These are phyloP conservation scores for Arthrobotrys megalospora DNA, from an alignment of 2,329 filamentous ascomycete species.

Conservation along the genomic window DNA sequence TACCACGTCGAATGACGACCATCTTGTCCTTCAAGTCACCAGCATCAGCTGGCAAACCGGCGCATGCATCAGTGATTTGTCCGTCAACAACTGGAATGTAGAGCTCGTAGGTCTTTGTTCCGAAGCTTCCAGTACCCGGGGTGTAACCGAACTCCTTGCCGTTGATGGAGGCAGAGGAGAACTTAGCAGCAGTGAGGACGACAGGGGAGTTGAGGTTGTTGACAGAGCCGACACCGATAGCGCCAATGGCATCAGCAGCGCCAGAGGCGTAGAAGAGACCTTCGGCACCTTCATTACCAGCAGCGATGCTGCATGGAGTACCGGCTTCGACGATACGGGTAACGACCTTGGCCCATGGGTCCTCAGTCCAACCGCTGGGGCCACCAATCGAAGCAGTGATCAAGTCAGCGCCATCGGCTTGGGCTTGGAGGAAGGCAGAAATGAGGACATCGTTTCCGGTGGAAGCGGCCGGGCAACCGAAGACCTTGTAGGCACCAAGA, in stretches of 20 bases:
- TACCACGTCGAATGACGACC: constrained; percentile 75
- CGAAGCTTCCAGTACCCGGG: constrained; percentile 63
- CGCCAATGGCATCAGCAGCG: constrained; percentile 68
- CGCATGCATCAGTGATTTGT: constrained; percentile 71
- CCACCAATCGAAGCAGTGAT: constrained; percentile 67
- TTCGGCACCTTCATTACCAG: constrained; percentile 71
- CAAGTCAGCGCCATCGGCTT: constrained; percentile 66
- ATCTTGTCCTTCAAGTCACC: constrained; percentile 74
- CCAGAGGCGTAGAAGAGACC: constrained; percentile 70
- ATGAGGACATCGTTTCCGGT: constrained; percentile 66
- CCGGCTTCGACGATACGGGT: constrained; percentile 69
- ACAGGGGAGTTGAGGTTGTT: constrained; percentile 64
- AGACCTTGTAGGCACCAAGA: constrained; percentile 66
- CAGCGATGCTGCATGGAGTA: constrained; percentile 71
- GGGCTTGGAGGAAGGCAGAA: constrained; percentile 65
- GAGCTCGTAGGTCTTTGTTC: constrained; percentile 40
- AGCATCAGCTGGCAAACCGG: constrained; percentile 71
- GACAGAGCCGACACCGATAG: constrained; percentile 70
- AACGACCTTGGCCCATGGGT: constrained; percentile 68
- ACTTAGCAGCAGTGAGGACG: constrained; percentile 64
- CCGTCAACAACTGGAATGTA: constrained; percentile 51
- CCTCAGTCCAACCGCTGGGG: constrained; percentile 66
- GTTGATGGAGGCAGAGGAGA: constrained; percentile 62
- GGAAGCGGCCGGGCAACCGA: constrained; percentile 61
- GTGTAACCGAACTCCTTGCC: constrained; percentile 65